Conservation (phyloP, 2,329 filamentous ascomycete genomes). For the Trichoderma oligosporum region DNA sequence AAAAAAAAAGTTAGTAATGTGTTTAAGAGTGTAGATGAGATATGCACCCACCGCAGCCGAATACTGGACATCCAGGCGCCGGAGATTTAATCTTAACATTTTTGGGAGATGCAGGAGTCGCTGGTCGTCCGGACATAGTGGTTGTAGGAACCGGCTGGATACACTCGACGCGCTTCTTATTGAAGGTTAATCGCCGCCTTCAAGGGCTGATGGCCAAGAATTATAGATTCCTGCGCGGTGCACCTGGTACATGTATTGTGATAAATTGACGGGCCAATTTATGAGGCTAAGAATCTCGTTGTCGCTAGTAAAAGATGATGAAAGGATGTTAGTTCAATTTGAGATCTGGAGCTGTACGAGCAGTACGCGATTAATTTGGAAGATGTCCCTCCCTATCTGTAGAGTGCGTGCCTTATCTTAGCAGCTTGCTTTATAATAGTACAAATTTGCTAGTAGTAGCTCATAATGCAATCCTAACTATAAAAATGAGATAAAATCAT, state of each 20-base stretch:
- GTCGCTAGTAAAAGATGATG: not conserved
- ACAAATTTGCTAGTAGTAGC: not conserved
- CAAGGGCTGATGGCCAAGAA: not conserved
- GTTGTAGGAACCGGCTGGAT: not conserved
- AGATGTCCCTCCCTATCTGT: not conserved
- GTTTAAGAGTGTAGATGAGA: conserved; percentile 1
- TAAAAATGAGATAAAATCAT: too few relatives aligned
- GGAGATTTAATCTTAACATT: conserved; percentile 58
- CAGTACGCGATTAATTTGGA: not conserved
- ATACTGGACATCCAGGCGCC: conserved; percentile 56
- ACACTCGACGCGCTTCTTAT: conserved; percentile 1
- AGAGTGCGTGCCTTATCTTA: conserved; percentile 13
- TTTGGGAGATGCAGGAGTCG: conserved; percentile 53
- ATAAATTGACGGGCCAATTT: not conserved
- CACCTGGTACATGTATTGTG: too few relatives aligned
- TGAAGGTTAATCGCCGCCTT: not conserved
- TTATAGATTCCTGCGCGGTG: not conserved
- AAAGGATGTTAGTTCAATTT: not conserved
- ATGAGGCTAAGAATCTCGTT: not conserved
- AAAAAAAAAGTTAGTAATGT: conserved; percentile 25
- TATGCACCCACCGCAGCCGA: conserved; percentile 56
- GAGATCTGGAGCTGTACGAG: not conserved
- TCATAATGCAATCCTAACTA: too few relatives aligned
- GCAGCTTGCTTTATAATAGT: not conserved
- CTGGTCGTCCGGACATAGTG: conserved; percentile 44